A percentile compares a stretch with the other conserved stretches of the same genome.
Conservation (phyloP, 371 early-diverging fungal genomes). For the Sporodiniella umbellata region DNA sequence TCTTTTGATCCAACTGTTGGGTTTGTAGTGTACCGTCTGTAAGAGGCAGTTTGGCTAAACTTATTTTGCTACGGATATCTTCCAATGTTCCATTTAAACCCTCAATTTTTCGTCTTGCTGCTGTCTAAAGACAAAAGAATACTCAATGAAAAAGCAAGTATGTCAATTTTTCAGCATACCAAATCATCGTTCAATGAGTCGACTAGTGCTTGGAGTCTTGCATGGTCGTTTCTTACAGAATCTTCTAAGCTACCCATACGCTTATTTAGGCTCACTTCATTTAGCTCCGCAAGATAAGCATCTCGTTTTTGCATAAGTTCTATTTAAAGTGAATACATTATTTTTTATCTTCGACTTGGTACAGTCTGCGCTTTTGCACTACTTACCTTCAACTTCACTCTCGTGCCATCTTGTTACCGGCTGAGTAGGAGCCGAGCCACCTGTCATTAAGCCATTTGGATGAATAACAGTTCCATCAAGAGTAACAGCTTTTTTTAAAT, state of each 20-base stretch:
- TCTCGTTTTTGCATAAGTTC: conserved; percentile 69
- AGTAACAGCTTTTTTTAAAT: conserved; percentile 68
- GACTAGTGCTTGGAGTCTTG: conserved; percentile 59
- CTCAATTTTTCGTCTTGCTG: conserved; percentile 13
- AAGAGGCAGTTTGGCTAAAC: conserved; percentile 7
- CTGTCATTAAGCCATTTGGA: conserved; percentile 94
- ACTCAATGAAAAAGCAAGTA: not conserved
- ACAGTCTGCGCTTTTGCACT: not conserved
- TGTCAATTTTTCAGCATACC: conserved; percentile 15
- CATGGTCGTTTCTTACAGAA: conserved; percentile 52
- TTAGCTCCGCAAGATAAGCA: conserved; percentile 64
- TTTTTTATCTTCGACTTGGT: not conserved
- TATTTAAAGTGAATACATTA: conserved; percentile 1
- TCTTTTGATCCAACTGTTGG: conserved; percentile 32
- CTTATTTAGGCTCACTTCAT: conserved; percentile 67
- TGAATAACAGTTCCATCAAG: conserved; percentile 95
- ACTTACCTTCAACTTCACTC: conserved; percentile 65
- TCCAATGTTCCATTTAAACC: conserved; percentile 14
- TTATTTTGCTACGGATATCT: conserved; percentile 10
- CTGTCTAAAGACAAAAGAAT: conserved; percentile 6
- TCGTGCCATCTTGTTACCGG: conserved; percentile 82
- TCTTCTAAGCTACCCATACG: conserved; percentile 70
- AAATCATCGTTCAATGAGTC: conserved; percentile 59
- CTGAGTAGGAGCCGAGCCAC: conserved; percentile 56
- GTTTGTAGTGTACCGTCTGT: not conserved